Evolutionary conservation across 352 stramenopile species (phyloP).

Genomic region (Phytopythium cucurbitacearum): DNA sequence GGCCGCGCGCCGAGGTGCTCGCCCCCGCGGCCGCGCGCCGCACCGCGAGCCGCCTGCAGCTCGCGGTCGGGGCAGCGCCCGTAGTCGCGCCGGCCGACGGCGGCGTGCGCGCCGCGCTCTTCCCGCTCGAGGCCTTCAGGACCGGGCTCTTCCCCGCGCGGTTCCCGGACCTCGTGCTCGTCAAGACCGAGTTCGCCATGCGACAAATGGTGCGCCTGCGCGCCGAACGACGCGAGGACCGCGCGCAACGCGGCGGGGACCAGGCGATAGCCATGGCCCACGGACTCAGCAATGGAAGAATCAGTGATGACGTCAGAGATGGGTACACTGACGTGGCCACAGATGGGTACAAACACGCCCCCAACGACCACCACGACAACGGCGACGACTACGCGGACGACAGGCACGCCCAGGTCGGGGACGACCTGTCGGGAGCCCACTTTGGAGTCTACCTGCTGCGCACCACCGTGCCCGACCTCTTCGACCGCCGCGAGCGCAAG

Average conservation of each 20-base stretch:
- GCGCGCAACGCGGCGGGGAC: slow-evolving; percentile 25
- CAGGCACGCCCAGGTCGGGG: background rate
- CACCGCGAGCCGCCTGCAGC: slow-evolving; percentile 33
- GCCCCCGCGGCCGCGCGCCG: slow-evolving; percentile 19
- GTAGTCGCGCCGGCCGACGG: slow-evolving; percentile 11
- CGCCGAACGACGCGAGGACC: slow-evolving; percentile 45
- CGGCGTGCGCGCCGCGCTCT: slow-evolving; percentile 31
- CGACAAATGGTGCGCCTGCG: slow-evolving; percentile 47
- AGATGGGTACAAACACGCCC: too few relatives aligned
- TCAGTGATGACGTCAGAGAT: too few relatives aligned
- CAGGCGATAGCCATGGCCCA: slow-evolving; percentile 2
- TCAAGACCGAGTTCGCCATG: slow-evolving; percentile 61
- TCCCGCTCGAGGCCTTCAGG: slow-evolving; percentile 26
- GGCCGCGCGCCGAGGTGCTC: slow-evolving; percentile 53
- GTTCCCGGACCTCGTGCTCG: slow-evolving; percentile 61
- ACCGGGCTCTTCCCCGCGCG: slow-evolving; percentile 28
- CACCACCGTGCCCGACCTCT: slow-evolving; percentile 58
- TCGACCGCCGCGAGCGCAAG: slow-evolving; percentile 53
- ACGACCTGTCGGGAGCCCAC: slow-evolving; percentile 36
- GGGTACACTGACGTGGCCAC: too few relatives aligned
- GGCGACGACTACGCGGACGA: too few relatives aligned
- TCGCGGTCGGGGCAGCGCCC: slow-evolving; percentile 26
- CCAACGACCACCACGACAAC: too few relatives aligned
- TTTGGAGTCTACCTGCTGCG: slow-evolving; percentile 60
- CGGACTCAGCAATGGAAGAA: too few relatives aligned